Conservation (phyloP, 306 rosid species). For the Geum urbanum region DNA sequence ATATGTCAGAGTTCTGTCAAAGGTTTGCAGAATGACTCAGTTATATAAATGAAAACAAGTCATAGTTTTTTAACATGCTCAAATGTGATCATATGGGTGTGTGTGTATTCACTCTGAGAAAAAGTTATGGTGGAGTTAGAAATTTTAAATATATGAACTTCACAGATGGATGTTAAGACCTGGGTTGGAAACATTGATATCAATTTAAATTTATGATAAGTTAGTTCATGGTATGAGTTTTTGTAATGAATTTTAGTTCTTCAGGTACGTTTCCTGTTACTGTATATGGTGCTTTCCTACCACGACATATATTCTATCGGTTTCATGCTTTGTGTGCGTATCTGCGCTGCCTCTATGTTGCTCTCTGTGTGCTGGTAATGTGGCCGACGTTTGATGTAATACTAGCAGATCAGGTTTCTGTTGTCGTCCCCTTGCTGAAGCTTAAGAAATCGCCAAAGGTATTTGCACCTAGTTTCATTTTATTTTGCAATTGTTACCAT, state of each 20-base stretch:
- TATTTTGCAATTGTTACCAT: not conserved
- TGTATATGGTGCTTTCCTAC: constrained; percentile 75
- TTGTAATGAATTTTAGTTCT: not conserved
- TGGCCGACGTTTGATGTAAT: constrained; percentile 78
- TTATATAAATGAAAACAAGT: not conserved
- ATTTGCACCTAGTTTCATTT: constrained; percentile 14
- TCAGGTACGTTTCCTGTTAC: constrained; percentile 78
- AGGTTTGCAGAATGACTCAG: not conserved
- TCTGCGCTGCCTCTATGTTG: constrained; percentile 67
- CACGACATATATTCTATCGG: constrained; percentile 65
- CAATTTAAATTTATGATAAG: not conserved
- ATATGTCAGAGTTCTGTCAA: not conserved
- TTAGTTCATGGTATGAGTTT: not conserved
- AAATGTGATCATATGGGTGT: too few species aligned
- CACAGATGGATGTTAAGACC: not conserved
- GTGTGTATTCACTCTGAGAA: too few species aligned
- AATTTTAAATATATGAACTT: not conserved
- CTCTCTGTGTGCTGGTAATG: constrained; percentile 70
- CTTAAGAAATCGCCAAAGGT: constrained; percentile 74
- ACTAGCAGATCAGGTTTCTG: constrained; percentile 75
- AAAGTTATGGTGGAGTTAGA: too few species aligned
- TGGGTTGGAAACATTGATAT: not conserved
- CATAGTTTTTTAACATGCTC: too few species aligned
- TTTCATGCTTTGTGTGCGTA: constrained; percentile 52
- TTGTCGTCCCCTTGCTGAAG: constrained; percentile 72